A percentile compares a stretch with the other conserved stretches of the same genome.
Conservation (phyloP, 2,329 filamentous ascomycete species). For the Aureobasidium pullulans region DNA sequence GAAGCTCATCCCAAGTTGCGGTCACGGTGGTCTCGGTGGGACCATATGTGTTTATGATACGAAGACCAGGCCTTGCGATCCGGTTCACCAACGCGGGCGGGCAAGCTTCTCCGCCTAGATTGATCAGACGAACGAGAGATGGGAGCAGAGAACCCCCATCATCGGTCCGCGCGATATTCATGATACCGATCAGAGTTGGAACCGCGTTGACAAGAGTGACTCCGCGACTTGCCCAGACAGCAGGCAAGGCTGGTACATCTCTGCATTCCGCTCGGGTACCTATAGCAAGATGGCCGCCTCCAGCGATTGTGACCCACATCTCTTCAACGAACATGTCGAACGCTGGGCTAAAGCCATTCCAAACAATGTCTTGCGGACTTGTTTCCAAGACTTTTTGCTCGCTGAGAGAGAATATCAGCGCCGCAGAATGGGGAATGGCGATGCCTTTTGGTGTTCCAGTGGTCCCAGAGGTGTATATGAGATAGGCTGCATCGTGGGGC, state of each 20-base stretch:
- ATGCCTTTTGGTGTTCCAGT: conserved; percentile 74
- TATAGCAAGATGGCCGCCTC: neutral
- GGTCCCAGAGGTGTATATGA: conserved; percentile 75
- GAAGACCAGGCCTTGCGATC: neutral
- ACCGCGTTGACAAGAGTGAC: neutral
- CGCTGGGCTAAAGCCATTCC: neutral
- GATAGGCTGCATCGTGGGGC: neutral
- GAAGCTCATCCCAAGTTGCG: neutral
- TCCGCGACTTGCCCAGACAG: neutral
- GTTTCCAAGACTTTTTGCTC: neutral
- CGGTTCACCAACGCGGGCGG: neutral
- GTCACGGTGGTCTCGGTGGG: neutral
- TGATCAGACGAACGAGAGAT: neutral
- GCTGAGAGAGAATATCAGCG: neutral
- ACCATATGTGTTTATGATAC: conserved; percentile 1
- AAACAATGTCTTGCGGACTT: neutral
- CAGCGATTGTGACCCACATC: conserved; percentile 2
- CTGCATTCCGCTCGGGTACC: neutral
- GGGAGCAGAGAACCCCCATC: neutral
- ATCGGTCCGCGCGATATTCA: neutral
- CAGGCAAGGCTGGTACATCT: neutral
- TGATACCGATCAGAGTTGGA: neutral
- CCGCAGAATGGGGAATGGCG: neutral
- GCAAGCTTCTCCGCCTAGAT: neutral
- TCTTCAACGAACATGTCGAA: conserved; percentile 6